Evolutionary conservation across 73 alveolate species (phyloP), one percentile per base, ranked within the genome.

Genomic region (Halteria grandinella): DNA sequence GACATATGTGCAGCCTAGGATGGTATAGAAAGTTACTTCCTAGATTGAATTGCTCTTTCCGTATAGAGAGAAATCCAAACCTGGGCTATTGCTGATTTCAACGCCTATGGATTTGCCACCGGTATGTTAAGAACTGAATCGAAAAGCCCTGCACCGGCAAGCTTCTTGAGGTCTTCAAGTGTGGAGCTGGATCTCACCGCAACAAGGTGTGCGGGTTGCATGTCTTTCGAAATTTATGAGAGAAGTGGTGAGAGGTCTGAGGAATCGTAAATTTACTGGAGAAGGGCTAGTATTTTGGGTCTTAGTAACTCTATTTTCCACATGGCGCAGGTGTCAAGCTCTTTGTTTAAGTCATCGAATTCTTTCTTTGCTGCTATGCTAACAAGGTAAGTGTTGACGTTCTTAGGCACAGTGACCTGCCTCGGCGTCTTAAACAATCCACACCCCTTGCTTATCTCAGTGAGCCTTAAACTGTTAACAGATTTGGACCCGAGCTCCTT

Each of bases 121-220:
- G 86, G 85, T 5, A 94, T 86, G 25, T 93, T 92, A 55, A 91
- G 66, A 72, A 85, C 89, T 0, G 97, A 91, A 79, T 94, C 99
- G 69, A 88, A 93, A 40, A 94, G 89, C 29, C 99, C 99, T 17
- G 99, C 99, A 10, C 97, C 99, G 0, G 97, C 91, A 75, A 91
- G 90, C 21, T 89, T 87, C 27, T 83, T 83, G 75, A 91, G 69
- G 73, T 94, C 99, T 81, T 94, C 99, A 53, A 93, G 72, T 73
- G 93, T 91, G 32, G 97, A 92, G 17, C 96, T 86, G n/a, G 97
- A 91, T 24, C 99, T 85, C 2, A 94, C 94, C 20, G 97, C 97
- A 47, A 94, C 79, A 52, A 93, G 85, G n/a, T n/a, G n/a, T n/a
- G n/a, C n/a, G n/a, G n/a, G n/a, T n/a, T n/a, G n/a, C n/a, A n/a